Base-by-base conservation (phyloP, 2,329 filamentous ascomycete genomes). In the Colletotrichum tanaceti region DNA sequence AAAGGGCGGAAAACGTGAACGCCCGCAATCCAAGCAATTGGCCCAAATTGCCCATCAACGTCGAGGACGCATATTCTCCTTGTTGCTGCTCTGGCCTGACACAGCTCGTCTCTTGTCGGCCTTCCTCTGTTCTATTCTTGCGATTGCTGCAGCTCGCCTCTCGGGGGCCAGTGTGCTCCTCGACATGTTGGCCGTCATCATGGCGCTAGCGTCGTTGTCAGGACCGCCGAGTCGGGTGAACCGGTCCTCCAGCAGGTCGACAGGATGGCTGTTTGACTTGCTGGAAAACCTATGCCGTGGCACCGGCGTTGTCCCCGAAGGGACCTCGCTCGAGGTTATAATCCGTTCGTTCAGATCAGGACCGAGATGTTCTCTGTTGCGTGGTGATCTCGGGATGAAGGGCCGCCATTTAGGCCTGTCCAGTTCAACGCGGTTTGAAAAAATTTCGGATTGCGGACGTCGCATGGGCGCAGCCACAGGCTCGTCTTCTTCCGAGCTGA, bases 91-190 rank as follows among this genome's bases (percentile, higher is more conserved):
- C 60, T 73, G 75, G 41, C 74, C 75, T 55, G 75, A 75, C 57
- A 77, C 75, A 35, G 76, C 73, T 65, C 77, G 78, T 74, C 79
- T 80, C 74, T 85, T 85, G 75, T 87, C 83, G n/a, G 82, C 81
- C 74, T 82, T 84, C 73, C 85, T 82, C 75, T 83, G 81, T 75
- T 87, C 83, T 16, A 89, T 82, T 9, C 86, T 79, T 49, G 86
- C 87, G 59, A 87, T 79, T 13, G 86, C 87, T 1, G 86, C 86
- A 7, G 85, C 84, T 53, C 81, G 80, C 41, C 87, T 80, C 58
- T 86, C 84, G 4, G 84, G 82, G 10, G 86, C 80, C 14, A 89
- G 73, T 2, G 76, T 77, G 24, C 81, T 80, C 66, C 81, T 82
- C 5, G 82, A 79, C 5, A 79, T 76, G 58, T 82, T 83, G 24